Evolutionary conservation across 495 filamentous ascomycete species (phyloP).

Genomic region (Cetradonia linearis): DNA sequence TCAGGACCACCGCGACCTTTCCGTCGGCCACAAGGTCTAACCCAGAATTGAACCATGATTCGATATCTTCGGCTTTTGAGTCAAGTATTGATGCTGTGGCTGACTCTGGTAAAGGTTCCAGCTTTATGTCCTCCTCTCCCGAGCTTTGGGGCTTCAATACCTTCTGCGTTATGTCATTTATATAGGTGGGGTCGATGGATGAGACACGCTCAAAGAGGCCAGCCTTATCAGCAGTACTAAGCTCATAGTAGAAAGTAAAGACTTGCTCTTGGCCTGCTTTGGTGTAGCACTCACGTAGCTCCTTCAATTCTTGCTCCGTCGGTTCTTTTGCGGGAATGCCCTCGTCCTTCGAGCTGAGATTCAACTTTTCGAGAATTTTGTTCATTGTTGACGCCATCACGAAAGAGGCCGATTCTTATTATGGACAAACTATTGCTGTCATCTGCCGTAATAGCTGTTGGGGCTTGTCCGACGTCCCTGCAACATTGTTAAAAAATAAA

Average conservation of each 20-base stretch:
- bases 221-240: conserved; percentile 61
- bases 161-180: conserved; percentile 73
- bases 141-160: conserved; percentile 62
- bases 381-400: conserved; percentile 42
- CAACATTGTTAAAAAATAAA: not conserved
- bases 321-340: conserved; percentile 49
- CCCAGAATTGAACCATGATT: conserved; percentile 77
- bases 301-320: conserved; percentile 57
- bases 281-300: conserved; percentile 67
- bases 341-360: conserved; percentile 36
- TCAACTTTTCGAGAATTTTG: conserved; percentile 49
- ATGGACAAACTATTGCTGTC: not conserved
- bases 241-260: conserved; percentile 78
- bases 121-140: conserved; percentile 40
- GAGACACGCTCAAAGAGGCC: conserved; percentile 71
- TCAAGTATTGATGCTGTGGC: conserved; percentile 88
- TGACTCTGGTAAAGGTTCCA: conserved; percentile 85
- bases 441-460: not conserved
- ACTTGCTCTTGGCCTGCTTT: conserved; percentile 80
- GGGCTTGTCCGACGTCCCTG: not conserved
- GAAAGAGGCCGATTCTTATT: not conserved
- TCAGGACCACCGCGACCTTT: conserved; percentile 89
- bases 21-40: conserved; percentile 76
- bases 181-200: conserved; percentile 66
- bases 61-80: conserved; percentile 66